These are phyloP conservation scores for Cokeromyces recurvatus DNA, from an alignment of 371 early-diverging fungal species.

Conservation along the genomic window DNA sequence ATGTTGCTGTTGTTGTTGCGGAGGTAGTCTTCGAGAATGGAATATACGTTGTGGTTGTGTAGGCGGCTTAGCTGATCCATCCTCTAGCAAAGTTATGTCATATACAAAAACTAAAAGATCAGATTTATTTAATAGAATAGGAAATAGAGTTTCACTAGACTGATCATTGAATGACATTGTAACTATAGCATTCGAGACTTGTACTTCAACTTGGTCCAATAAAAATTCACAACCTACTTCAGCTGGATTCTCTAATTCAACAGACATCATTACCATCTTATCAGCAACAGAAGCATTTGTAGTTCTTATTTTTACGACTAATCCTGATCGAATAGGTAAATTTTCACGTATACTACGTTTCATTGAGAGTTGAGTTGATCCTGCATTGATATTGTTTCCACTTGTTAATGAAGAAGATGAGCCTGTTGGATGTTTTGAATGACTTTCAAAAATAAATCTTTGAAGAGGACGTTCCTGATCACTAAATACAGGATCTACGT, in stretches of 20 bases:
- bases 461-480: slow-evolving; percentile 19
- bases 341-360: slow-evolving; percentile 47
- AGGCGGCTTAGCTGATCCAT: slow-evolving; percentile 41
- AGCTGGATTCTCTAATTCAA: slow-evolving; percentile 61
- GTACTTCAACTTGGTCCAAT: slow-evolving; percentile 51
- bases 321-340: slow-evolving; percentile 51
- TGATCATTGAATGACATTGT: slow-evolving; percentile 31
- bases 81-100: slow-evolving; percentile 57
- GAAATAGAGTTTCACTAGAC: slow-evolving; percentile 29
- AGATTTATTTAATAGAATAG: slow-evolving; percentile 43
- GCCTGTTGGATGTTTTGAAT: slow-evolving; percentile 16
- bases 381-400: slow-evolving; percentile 10
- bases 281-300: slow-evolving; percentile 62
- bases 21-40: slow-evolving; percentile 23
- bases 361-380: slow-evolving; percentile 24
- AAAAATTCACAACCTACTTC: slow-evolving; percentile 53
- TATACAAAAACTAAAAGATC: slow-evolving; percentile 62
- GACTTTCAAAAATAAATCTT: slow-evolving; percentile 35
- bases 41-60: slow-evolving; percentile 33
- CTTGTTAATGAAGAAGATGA: slow-evolving; percentile 13
- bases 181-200: slow-evolving; percentile 58
- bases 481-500: slow-evolving; percentile 25
- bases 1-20: slow-evolving; percentile 9
- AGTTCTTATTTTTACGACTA: slow-evolving; percentile 60
- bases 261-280: slow-evolving; percentile 67